These are phyloP conservation scores for Solanum peruvianum DNA, from an alignment of 257 asterid genomes.

Conservation along the genomic window DNA sequence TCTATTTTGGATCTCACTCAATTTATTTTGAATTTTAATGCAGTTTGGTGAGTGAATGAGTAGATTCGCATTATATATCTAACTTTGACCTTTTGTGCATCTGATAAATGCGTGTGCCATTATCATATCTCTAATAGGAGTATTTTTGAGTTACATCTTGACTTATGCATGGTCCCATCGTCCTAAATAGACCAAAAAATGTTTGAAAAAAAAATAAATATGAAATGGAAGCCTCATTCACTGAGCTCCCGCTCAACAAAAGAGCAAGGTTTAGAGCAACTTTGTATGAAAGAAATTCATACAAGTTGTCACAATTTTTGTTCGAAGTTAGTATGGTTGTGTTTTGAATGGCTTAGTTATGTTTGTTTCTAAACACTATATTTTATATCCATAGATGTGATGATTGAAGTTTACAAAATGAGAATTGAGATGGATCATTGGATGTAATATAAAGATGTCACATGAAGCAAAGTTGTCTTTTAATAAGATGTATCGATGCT, in stretches of 20 bases:
- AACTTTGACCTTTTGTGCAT: not conserved
- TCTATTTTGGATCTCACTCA: not conserved
- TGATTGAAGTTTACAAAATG: not conserved
- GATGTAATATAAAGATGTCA: not conserved
- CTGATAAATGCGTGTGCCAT: not conserved
- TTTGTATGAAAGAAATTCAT: not conserved
- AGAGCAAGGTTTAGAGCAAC: not conserved
- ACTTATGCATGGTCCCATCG: not conserved
- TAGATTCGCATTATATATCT: not conserved
- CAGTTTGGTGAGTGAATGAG: not conserved
- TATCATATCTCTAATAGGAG: not conserved
- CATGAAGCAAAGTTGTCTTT: not conserved
- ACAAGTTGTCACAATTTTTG: not conserved
- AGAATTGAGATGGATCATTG: not conserved
- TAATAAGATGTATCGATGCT: not conserved
- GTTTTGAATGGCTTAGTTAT: not conserved
- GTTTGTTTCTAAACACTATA: not conserved
- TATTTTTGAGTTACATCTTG: not conserved
- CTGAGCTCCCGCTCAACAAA: not conserved
- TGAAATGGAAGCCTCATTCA: not conserved
- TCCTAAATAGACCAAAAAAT: not conserved
- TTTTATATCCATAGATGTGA: not conserved
- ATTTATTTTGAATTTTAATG: not conserved
- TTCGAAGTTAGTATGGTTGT: not conserved
- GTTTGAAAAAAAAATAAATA: not conserved